These are phyloP conservation scores for Fusarium miscanthi DNA, from an alignment of 2,329 filamentous ascomycete species.

Conservation along the genomic window DNA sequence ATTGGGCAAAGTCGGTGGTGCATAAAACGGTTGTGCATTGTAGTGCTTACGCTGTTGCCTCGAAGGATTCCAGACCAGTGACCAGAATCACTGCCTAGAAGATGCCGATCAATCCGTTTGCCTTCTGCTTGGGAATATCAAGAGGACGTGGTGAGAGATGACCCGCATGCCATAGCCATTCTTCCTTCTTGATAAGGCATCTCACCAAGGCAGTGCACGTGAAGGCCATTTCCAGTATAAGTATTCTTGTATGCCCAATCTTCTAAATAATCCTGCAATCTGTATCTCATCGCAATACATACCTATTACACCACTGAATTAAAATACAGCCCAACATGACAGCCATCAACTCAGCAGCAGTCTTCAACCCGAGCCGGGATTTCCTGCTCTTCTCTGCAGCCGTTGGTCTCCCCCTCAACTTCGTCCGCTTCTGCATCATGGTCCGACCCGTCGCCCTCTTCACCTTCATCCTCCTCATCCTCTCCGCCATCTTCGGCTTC, in stretches of 20 bases:
- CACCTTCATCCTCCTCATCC: not conserved
- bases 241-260: too few relatives aligned
- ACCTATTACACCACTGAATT: accelerated
- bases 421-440: slow-evolving; percentile 8
- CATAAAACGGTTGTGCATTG: not conserved
- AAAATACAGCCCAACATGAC: not conserved
- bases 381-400: not conserved
- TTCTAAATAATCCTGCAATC: too few relatives aligned
- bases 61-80: not conserved
- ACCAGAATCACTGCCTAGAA: not conserved
- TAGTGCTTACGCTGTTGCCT: not conserved
- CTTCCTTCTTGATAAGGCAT: accelerated
- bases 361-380: not conserved
- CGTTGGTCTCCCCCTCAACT: not conserved
- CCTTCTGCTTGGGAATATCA: not conserved
- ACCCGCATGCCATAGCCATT: not conserved
- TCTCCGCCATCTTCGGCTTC: not conserved
- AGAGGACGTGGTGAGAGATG: not conserved
- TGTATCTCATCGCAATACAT: too few relatives aligned
- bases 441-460: not conserved
- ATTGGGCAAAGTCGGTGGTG: accelerated
- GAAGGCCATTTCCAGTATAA: accelerated
- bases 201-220: not conserved
- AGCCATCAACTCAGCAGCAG: not conserved
- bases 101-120: not conserved